Conservation (phyloP, 2,329 filamentous ascomycete genomes). For the Emmonsiellopsis sp. region DNA sequence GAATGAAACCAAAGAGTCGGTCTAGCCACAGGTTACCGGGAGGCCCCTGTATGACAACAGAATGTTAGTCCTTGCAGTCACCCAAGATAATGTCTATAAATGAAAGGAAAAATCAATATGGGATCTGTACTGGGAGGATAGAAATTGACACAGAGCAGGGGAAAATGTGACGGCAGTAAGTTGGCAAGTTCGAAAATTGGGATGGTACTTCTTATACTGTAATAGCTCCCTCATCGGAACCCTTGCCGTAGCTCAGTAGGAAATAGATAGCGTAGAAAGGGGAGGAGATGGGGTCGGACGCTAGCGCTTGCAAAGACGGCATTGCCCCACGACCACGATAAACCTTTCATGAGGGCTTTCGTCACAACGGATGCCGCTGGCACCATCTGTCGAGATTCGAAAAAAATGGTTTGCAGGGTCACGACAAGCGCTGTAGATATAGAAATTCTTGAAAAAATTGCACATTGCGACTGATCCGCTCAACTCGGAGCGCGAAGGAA, state of each 20-base stretch:
- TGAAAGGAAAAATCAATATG: background rate
- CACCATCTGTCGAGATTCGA: conserved; percentile 58
- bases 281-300: background rate
- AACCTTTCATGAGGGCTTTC: conserved; percentile 63
- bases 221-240: background rate
- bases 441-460: conserved; percentile 64
- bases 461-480: conserved; percentile 31
- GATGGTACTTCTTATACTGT: background rate
- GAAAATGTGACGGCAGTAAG: background rate
- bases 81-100: background rate
- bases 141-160: background rate
- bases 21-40: background rate
- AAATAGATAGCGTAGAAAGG: background rate
- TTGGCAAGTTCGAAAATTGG: background rate
- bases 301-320: conserved; percentile 40
- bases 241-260: background rate
- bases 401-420: conserved; percentile 64
- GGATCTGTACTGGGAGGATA: background rate
- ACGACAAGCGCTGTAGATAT: conserved; percentile 62
- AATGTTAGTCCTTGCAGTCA: background rate
- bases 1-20: background rate
- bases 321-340: conserved; percentile 59
- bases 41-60: background rate
- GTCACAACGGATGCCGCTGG: conserved; percentile 48
- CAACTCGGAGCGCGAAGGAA: too few species aligned